phyloP scores from a whole-genome alignment of 345 rosid genomes.

The Raphanus raphanistrum region DNA sequence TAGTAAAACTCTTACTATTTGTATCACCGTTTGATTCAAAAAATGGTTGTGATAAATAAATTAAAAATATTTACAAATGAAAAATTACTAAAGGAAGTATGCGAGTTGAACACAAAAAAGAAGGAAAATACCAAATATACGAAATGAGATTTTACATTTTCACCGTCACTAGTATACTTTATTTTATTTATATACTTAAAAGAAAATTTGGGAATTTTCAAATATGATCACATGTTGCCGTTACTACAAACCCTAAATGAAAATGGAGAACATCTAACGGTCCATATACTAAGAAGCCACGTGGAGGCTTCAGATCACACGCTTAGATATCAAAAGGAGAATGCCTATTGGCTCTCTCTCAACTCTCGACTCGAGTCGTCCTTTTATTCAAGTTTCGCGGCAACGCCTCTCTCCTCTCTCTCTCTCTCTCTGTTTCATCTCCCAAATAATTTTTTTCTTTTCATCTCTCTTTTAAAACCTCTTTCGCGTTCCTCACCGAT shows the following conservation, averaged over 20 bases:
- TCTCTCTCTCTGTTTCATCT: slow-evolving; percentile 28
- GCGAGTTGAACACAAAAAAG: background rate
- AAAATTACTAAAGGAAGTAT: background rate
- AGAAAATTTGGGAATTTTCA: slow-evolving; percentile 1
- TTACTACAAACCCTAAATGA: slow-evolving; percentile 33
- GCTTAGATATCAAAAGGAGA: background rate
- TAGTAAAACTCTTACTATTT: background rate
- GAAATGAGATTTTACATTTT: background rate
- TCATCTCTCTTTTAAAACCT: background rate
- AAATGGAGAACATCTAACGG: slow-evolving; percentile 20
- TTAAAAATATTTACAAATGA: background rate
- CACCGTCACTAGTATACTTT: background rate
- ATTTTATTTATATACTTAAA: background rate
- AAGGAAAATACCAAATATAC: background rate
- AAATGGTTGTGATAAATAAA: background rate
- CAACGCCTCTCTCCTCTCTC: slow-evolving; percentile 46
- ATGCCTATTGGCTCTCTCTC: slow-evolving; percentile 43
- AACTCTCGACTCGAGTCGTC: slow-evolving; percentile 23
- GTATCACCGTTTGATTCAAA: background rate
- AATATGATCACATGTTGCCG: slow-evolving; percentile 38
- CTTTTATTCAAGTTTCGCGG: slow-evolving; percentile 94
- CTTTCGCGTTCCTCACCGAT: slow-evolving; percentile 31
- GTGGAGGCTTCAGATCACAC: background rate
- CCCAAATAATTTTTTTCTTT: background rate
- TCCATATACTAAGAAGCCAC: background rate